Percentiles rank a stretch among this genome's conserved stretches.
These are phyloP conservation scores for Gossypium gossypioides DNA, from an alignment of 441 rosid species.

Conservation along the genomic window DNA sequence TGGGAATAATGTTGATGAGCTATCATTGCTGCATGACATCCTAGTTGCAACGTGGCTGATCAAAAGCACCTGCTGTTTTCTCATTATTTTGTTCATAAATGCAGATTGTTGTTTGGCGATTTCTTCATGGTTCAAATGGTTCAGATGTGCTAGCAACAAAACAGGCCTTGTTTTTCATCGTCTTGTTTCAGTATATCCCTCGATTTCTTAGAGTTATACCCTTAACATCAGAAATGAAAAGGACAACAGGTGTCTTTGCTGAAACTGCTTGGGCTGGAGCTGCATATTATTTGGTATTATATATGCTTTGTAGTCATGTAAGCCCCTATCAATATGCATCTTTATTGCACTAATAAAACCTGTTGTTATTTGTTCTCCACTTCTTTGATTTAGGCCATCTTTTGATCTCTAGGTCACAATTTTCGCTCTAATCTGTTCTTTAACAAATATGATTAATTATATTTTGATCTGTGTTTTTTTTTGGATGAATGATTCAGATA, in stretches of 20 bases:
- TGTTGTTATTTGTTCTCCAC: neutral
- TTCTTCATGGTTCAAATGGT: conserved; percentile 60
- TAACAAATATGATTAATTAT: neutral
- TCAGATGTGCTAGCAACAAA: conserved; percentile 68
- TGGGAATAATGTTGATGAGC: neutral
- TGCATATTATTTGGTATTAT: conserved; percentile 74
- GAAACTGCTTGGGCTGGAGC: conserved; percentile 99
- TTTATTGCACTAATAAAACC: neutral
- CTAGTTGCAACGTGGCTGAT: conserved; percentile 11
- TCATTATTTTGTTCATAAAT: conserved; percentile 11
- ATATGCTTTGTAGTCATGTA: conserved; percentile 99
- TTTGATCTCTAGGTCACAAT: neutral
- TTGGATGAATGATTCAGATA: conserved; percentile 42
- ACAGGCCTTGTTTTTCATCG: conserved; percentile 57
- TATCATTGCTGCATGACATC: neutral
- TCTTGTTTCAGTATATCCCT: conserved; percentile 69
- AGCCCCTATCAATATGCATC: conserved; percentile 20
- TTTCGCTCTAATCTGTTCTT: neutral
- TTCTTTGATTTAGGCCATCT: conserved; percentile 11
- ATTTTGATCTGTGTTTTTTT: neutral
- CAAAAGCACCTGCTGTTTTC: neutral
- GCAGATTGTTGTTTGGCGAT: conserved; percentile 90
- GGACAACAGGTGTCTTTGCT: conserved; percentile 90
- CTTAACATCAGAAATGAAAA: conserved; percentile 76
- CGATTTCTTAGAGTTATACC: conserved; percentile 66